These are phyloP conservation scores for Hygrocybe coccinea DNA, from an alignment of 768 basidiomycete genomes.

Conservation along the genomic window DNA sequence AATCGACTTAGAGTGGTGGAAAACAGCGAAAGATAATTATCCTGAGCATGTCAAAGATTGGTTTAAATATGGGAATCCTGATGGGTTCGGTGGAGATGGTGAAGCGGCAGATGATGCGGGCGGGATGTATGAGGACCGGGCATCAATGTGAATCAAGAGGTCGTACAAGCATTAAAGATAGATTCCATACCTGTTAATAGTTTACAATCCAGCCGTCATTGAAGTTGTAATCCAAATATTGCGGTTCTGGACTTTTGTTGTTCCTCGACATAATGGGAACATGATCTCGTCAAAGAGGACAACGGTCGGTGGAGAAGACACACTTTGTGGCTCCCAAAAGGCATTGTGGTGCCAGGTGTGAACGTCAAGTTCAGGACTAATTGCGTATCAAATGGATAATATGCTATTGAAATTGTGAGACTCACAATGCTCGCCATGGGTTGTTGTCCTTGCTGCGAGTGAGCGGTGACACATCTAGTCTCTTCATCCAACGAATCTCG, in stretches of 20 bases:
- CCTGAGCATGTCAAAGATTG: conserved; percentile 7
- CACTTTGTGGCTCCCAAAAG: conserved; percentile 7
- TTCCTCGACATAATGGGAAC: conserved; percentile 16
- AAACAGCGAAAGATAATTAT: neutral
- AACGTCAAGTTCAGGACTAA: conserved; percentile 21
- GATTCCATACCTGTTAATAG: neutral
- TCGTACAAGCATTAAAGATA: neutral
- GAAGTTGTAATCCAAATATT: conserved; percentile 20
- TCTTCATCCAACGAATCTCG: conserved; percentile 8
- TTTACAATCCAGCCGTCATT: conserved; percentile 10
- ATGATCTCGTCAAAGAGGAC: conserved; percentile 14
- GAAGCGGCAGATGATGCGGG: neutral
- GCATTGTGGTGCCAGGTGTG: conserved; percentile 12
- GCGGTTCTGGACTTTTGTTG: conserved; percentile 7
- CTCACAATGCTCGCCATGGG: conserved; percentile 16
- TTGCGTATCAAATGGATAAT: neutral
- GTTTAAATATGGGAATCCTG: conserved; percentile 7
- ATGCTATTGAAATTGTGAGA: neutral
- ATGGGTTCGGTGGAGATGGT: conserved; percentile 7
- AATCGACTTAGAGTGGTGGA: conserved; percentile 8
- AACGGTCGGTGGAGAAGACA: conserved; percentile 7
- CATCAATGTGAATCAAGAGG: neutral
- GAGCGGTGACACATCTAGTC: neutral
- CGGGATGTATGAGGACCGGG: neutral
- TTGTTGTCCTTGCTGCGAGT: neutral